Evolutionary conservation across 441 rosid species (phyloP).

Genomic region (Adansonia rubrostipa): DNA sequence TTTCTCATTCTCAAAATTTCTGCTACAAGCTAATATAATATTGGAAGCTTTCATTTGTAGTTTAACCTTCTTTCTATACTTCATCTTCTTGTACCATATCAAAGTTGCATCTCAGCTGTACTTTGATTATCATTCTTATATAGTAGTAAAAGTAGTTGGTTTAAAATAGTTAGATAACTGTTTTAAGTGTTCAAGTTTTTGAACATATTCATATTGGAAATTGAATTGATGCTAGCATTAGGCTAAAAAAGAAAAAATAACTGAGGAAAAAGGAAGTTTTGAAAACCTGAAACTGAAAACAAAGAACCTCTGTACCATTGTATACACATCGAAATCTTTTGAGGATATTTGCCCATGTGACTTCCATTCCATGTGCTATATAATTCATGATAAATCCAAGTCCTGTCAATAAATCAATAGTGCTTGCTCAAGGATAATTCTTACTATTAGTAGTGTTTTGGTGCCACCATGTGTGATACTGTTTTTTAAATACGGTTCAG

Average conservation of each 20-base stretch:
- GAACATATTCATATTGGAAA: no score
- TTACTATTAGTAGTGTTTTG: background rate
- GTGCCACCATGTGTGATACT: background rate
- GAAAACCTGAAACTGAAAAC: background rate
- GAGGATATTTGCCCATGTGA: background rate
- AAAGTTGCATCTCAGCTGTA: slow-evolving; percentile 13
- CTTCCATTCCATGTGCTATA: no score
- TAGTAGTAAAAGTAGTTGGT: background rate
- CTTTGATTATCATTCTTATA: background rate
- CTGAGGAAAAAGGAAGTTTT: background rate
- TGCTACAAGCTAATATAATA: no score
- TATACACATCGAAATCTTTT: background rate
- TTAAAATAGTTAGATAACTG: background rate
- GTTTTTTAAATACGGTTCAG: background rate
- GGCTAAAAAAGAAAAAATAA: background rate
- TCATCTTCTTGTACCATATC: background rate
- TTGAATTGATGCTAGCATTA: background rate
- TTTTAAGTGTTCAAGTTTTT: background rate
- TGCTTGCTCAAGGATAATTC: background rate
- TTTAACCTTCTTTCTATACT: background rate
- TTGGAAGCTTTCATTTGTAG: background rate
- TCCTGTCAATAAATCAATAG: background rate
- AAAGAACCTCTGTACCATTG: background rate
- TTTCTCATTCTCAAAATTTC: background rate
- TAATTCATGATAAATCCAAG: slow-evolving; percentile 1